Evolutionary conservation across 2,329 filamentous ascomycete species (phyloP).

Genomic region (Xylaria multiplex): DNA sequence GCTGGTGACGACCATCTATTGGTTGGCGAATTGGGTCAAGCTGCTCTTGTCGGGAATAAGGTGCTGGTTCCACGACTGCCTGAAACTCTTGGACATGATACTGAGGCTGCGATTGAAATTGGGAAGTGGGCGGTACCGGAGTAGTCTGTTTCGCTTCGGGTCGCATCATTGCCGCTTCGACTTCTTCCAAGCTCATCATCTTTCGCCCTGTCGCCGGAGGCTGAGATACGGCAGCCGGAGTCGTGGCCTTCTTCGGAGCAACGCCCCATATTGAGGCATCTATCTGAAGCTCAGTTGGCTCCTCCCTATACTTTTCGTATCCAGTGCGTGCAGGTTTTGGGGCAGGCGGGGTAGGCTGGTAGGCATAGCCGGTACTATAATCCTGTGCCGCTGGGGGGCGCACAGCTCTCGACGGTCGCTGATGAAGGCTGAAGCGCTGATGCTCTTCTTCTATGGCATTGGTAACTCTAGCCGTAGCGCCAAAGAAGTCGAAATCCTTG

Average conservation of each 20-base stretch:
- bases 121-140: slow-evolving; percentile 50
- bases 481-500: slow-evolving; percentile 97
- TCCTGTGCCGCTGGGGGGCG: slow-evolving; percentile 49
- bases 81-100: slow-evolving; percentile 40
- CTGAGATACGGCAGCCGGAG: slow-evolving; percentile 43
- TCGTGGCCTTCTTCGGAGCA: slow-evolving; percentile 67
- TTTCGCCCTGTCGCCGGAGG: slow-evolving; percentile 64
- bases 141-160: slow-evolving; percentile 66
- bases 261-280: slow-evolving; percentile 94
- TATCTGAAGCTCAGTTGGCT: slow-evolving; percentile 88
- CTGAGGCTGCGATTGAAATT: slow-evolving; percentile 46
- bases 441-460: slow-evolving; percentile 92
- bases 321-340: slow-evolving; percentile 77
- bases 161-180: slow-evolving; percentile 95
- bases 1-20: slow-evolving; percentile 42
- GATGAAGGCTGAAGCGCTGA: slow-evolving; percentile 80
- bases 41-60: slow-evolving; percentile 46
- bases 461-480: slow-evolving; percentile 86
- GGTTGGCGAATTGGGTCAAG: slow-evolving; percentile 46
- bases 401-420: slow-evolving; percentile 64
- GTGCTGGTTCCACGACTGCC: slow-evolving; percentile 41
- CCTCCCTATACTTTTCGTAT: slow-evolving; percentile 91
- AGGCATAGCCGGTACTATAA: slow-evolving; percentile 48
- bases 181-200: slow-evolving; percentile 95
- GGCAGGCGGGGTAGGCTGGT: slow-evolving; percentile 54